phyloP scores from a whole-genome alignment of 192 early-diverging fungal species.

The Backusella tarrabulga region DNA sequence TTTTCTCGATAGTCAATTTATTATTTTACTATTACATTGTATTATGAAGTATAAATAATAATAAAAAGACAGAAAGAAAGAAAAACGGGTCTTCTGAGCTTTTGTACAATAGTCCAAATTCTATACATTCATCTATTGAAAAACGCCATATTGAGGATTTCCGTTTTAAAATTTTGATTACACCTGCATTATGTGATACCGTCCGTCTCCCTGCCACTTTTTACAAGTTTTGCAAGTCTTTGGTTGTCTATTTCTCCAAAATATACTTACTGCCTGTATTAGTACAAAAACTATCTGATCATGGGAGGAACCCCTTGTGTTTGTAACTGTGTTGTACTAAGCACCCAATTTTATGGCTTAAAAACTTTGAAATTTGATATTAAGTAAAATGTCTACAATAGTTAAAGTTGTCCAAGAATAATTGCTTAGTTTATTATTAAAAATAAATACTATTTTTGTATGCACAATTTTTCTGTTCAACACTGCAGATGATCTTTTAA shows the following conservation, averaged over 20 bases:
- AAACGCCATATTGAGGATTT: background rate
- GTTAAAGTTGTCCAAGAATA: conserved; percentile 86
- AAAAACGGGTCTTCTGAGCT: too few species aligned
- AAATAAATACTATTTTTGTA: conserved; percentile 77
- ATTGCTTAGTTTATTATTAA: conserved; percentile 79
- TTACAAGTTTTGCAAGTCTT: too few species aligned
- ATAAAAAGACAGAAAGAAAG: too few species aligned
- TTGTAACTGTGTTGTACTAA: background rate
- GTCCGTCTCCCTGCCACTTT: background rate
- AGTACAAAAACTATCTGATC: background rate
- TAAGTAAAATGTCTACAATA: conserved; percentile 89
- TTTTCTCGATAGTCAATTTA: background rate
- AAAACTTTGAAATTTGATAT: conserved; percentile 96
- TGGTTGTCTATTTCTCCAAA: too few species aligned
- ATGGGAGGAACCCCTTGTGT: background rate
- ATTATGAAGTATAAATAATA: background rate
- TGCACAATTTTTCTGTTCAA: conserved; percentile 40
- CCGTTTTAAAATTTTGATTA: background rate
- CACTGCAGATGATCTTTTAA: conserved; percentile 89
- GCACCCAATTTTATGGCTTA: conserved; percentile 65
- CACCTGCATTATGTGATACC: background rate
- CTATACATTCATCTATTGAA: background rate
- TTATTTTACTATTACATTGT: background rate
- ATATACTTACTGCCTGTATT: too few species aligned
- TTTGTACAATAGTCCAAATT: too few species aligned